Evolutionary conservation across 2,329 filamentous ascomycete species (phyloP).

Genomic region (Paradendryphiella salina): DNA sequence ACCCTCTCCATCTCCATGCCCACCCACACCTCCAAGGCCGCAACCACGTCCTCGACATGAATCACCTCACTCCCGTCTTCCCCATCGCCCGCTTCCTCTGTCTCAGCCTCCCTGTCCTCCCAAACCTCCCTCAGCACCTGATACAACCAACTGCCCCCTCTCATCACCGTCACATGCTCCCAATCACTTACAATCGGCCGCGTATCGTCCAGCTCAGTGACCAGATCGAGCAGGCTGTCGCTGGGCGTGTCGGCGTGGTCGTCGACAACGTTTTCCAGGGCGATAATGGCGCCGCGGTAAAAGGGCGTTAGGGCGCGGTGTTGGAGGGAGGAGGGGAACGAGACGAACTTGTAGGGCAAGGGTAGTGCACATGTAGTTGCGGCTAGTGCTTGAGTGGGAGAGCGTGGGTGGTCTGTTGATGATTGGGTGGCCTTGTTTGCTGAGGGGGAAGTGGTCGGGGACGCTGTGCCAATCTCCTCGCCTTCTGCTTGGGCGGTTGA

Average conservation of each 20-base stretch:
- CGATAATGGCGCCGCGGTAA: conserved; percentile 5
- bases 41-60: neutral
- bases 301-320: conserved; percentile 5
- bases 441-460: neutral
- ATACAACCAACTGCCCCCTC: conserved; percentile 8
- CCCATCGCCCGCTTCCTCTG: neutral
- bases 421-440: neutral
- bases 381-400: neutral
- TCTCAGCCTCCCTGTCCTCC: neutral
- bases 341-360: neutral
- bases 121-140: conserved; percentile 1
- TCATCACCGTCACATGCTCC: conserved; percentile 8
- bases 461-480: too few relatives aligned
- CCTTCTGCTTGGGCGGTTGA: too few relatives aligned
- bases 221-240: neutral
- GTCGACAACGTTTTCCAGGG: conserved; percentile 6
- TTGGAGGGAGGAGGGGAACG: neutral
- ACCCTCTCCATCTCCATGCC: too few relatives aligned
- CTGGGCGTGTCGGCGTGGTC: neutral
- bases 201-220: conserved; percentile 3
- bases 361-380: neutral
- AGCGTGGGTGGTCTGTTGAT: neutral
- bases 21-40: conserved; percentile 2
- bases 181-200: conserved; percentile 4
- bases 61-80: neutral